phyloP scores from a whole-genome alignment of 2,329 filamentous ascomycete genomes.

The Graphilbum sp. region DNA sequence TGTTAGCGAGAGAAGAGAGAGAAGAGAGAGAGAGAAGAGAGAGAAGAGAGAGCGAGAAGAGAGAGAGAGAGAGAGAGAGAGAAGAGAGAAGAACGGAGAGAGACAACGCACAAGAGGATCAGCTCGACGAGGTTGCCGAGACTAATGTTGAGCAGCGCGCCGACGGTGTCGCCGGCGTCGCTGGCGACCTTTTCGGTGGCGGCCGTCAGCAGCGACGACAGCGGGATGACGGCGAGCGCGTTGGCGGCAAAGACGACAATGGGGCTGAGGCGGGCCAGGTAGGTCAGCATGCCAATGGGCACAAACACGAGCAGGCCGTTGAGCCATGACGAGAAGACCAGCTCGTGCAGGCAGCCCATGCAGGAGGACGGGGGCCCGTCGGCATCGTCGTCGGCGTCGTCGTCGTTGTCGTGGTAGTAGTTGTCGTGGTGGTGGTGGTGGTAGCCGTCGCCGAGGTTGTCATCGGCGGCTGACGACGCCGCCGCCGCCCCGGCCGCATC shows the following conservation, averaged over 20 bases:
- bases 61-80: not conserved
- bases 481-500: too few species aligned
- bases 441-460: too few species aligned
- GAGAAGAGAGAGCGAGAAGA: conserved; percentile 8
- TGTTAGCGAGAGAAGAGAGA: too few species aligned
- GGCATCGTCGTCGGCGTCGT: not conserved
- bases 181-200: conserved; percentile 59
- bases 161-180: conserved; percentile 5
- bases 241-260: conserved; percentile 58
- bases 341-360: conserved; percentile 15
- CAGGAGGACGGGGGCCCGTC: not conserved
- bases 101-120: conserved; percentile 47
- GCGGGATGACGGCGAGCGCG: conserved; percentile 56
- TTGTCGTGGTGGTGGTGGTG: not conserved
- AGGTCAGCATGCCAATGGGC: conserved; percentile 56
- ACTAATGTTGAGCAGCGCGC: conserved; percentile 23
- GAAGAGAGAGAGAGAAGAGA: conserved; percentile 1
- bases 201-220: conserved; percentile 55
- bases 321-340: conserved; percentile 57
- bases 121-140: conserved; percentile 64
- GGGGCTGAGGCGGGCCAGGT: conserved; percentile 33
- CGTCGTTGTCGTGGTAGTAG: not conserved
- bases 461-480: too few species aligned
- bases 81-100: not conserved
- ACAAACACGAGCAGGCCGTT: conserved; percentile 65